Percentiles rank a stretch among this genome's conserved stretches.
These are phyloP conservation scores for Luffa acutangula DNA, from an alignment of 306 rosid species.

Conservation along the genomic window DNA sequence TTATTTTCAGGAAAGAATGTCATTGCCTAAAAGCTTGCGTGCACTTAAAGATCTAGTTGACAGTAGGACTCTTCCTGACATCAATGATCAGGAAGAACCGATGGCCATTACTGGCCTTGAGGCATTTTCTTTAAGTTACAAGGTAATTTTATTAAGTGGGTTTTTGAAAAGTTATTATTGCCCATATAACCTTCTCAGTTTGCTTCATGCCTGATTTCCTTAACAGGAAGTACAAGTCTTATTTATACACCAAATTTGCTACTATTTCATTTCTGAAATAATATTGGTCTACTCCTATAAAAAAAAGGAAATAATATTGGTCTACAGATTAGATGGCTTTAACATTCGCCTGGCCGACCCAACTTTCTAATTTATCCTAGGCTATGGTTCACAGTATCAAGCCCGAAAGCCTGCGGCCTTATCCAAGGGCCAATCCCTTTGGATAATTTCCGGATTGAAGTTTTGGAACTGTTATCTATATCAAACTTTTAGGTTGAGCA, in stretches of 20 bases:
- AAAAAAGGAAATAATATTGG: neutral
- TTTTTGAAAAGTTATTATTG: neutral
- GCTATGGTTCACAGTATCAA: neutral
- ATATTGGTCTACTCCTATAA: neutral
- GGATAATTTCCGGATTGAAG: neutral
- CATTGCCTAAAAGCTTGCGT: constrained; percentile 69
- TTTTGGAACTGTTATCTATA: neutral
- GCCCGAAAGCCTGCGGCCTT: neutral
- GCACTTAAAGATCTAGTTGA: constrained; percentile 42
- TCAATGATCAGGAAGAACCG: constrained; percentile 53
- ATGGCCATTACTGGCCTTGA: constrained; percentile 74
- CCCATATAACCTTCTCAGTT: neutral
- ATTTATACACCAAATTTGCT: neutral
- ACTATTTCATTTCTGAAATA: neutral
- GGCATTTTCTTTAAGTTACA: constrained; percentile 82
- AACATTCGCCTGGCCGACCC: neutral
- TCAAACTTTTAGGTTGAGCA: neutral
- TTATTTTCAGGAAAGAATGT: constrained; percentile 65
- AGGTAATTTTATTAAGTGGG: constrained; percentile 28
- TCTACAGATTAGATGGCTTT: neutral
- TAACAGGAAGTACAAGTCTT: neutral
- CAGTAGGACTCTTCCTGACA: constrained; percentile 30
- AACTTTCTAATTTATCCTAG: neutral
- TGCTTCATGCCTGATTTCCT: neutral
- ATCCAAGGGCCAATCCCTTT: neutral